Base-by-base conservation (phyloP, 1,284 basidiomycete genomes). In the Puccinia triticina region DNA sequence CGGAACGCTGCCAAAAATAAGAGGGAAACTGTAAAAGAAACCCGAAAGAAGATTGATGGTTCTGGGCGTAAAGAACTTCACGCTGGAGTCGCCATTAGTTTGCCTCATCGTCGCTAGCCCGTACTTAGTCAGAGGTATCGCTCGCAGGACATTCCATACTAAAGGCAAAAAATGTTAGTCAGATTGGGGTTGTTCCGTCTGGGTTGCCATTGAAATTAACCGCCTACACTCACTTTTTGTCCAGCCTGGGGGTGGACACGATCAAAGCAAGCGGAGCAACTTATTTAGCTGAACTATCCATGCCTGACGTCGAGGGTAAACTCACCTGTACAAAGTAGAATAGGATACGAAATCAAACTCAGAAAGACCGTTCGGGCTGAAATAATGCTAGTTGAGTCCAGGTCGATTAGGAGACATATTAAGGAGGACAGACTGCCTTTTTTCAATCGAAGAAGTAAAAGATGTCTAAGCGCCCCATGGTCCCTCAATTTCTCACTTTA, bases 381-480 rank as follows among this genome's bases (percentile, higher is more conserved):
- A 21, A 72, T 50, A 53, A 72, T 50, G 69, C 40, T 29, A 0
- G n/a, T 29, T 12, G 43, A 72, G 26, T 72, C 29, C 46, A 72
- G 43, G 48, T 72, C 69, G 48, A 48, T 50, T 23, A 48, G 69
- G 16, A 72, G 69, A 72, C 48, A 48, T 29, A 72, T 72, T 34
- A 72, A 50, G 10, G 69, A 48, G 46, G 69, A 72, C 43, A 72
- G 69, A 34, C 69, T 72, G 48, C 69, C 69, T 72, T 66, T 50
- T 66, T 66, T 21, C 64, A 40, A 66, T 10, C 7, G 32, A 66
- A 66, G 37, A 66, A 23, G 32, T 43, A 8, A 43, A 43, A 66
- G 32, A 43, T 66, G 18, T 40, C 34, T 66, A 14, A 43, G 16
- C 37, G 4, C 7, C n/a, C 34, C 5, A 66, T 43, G 12, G 16